Base-by-base conservation (phyloP, 805 yeast genomes). In the Teunomyces tritomae region DNA sequence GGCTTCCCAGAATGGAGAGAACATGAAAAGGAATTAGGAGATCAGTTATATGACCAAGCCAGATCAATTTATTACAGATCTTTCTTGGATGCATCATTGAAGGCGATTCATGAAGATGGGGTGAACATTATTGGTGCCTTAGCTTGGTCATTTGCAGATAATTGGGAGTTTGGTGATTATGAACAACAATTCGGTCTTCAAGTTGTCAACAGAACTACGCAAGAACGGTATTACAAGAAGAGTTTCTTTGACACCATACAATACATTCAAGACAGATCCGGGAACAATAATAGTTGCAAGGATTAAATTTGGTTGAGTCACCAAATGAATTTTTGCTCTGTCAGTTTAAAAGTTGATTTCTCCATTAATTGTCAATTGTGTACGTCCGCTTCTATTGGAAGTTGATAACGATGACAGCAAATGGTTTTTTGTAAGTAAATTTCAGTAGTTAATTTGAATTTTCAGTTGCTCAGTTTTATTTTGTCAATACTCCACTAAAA, bases 1-100 rank as follows among this genome's bases (percentile, higher is more conserved):
- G 71, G 73, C 3, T 63, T 63, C 53, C 62, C 69, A 17, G 64
- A 57, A 43, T 62, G 59, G 61, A 49, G 59, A 39, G 73, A 68
- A 53, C 49, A 47, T 20, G 58, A 61, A 27, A 57, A 59, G 53
- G 50, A 47, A 28, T 48, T 55, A 8, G 54, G 46, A 24, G 65
- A 64, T 30, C 68, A 64, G 30, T 45, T 62, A 7, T 56, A 48
- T 45, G 73, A 68, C 51, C 51, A 58, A 32, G 48, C 49, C 17
- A 54, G 73, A 44, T 62, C 68, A 7, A 50, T 56, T 20, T 68
- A 66, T 53, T 64, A 54, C 49, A 50, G 62, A 44, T 56, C 59
- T 3, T 68, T 58, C 49, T 43, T 67, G 49, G 54, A 62, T 28
- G 57, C 60, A 24, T 52, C 63, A 16, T 50, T 68, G 26, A 55